These are phyloP conservation scores for Solanum neorickii DNA, from an alignment of 257 asterid genomes.

Conservation along the genomic window DNA sequence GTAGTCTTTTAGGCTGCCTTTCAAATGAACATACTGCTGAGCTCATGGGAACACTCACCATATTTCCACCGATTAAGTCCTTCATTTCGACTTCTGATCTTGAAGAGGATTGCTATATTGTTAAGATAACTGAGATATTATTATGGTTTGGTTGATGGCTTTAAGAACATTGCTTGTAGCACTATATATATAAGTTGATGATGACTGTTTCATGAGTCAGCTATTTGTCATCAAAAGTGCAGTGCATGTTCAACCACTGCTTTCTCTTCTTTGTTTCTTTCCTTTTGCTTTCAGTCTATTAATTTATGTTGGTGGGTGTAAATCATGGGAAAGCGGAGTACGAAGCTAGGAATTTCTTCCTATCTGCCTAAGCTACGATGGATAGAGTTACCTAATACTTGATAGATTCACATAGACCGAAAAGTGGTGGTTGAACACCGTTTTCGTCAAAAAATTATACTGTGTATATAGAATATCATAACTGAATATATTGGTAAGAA, in stretches of 20 bases:
- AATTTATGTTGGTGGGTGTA: background rate
- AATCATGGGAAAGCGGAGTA: background rate
- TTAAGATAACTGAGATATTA: background rate
- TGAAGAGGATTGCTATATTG: background rate
- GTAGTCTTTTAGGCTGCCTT: background rate
- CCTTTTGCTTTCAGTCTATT: background rate
- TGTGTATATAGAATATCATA: background rate
- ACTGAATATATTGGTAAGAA: background rate
- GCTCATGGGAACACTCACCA: background rate
- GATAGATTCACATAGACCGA: background rate
- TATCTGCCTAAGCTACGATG: background rate
- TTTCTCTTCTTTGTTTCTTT: background rate
- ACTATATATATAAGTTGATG: background rate
- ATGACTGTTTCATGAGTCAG: background rate
- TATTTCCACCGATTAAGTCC: background rate
- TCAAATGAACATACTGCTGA: background rate
- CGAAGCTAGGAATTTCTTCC: background rate
- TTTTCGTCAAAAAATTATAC: background rate
- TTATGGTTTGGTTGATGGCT: background rate
- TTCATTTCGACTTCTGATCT: background rate
- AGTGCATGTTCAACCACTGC: background rate
- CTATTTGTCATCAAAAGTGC: background rate
- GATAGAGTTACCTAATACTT: background rate
- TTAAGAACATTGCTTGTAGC: background rate
- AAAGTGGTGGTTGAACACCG: background rate